Conservation (phyloP, 129 eudicot genomes). For the Solidago caesia region DNA sequence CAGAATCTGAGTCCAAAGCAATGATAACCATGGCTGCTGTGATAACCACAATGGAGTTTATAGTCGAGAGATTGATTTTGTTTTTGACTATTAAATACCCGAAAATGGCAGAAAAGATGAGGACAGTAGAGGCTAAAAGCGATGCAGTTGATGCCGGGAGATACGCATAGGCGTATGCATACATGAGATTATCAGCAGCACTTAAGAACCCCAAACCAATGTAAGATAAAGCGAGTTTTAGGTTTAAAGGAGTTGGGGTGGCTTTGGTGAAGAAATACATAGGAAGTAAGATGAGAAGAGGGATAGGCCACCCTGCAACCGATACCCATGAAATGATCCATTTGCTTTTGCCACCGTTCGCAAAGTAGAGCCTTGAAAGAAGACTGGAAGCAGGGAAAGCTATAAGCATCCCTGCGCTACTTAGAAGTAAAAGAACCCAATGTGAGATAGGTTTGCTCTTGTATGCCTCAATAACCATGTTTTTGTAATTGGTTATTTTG, state of each 20-base stretch:
- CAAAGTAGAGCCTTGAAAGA: slow-evolving; percentile 78
- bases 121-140: slow-evolving; percentile 74
- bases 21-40: slow-evolving; percentile 86
- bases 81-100: slow-evolving; percentile 73
- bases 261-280: slow-evolving; percentile 57
- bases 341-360: slow-evolving; percentile 86
- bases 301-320: slow-evolving; percentile 91
- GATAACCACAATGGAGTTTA: slow-evolving; percentile 71
- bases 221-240: slow-evolving; percentile 57
- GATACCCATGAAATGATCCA: slow-evolving; percentile 93
- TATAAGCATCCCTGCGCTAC: slow-evolving; percentile 64
- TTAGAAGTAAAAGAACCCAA: slow-evolving; percentile 70
- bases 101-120: slow-evolving; percentile 70
- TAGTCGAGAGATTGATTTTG: slow-evolving; percentile 62
- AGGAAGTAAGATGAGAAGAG: slow-evolving; percentile 56
- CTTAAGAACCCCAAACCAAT: slow-evolving; percentile 67
- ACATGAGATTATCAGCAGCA: slow-evolving; percentile 88
- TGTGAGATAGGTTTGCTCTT: slow-evolving; percentile 68
- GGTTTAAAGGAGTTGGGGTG: slow-evolving; percentile 61
- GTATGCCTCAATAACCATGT: slow-evolving; percentile 44
- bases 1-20: slow-evolving; percentile 79
- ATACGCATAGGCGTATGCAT: slow-evolving; percentile 89
- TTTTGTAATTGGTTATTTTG: slow-evolving; percentile 33
- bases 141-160: slow-evolving; percentile 95
- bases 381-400: slow-evolving; percentile 97